Evolutionary conservation across 2,329 filamentous ascomycete genomes (phyloP).

Genomic region (Fonsecaea pedrosoi): DNA sequence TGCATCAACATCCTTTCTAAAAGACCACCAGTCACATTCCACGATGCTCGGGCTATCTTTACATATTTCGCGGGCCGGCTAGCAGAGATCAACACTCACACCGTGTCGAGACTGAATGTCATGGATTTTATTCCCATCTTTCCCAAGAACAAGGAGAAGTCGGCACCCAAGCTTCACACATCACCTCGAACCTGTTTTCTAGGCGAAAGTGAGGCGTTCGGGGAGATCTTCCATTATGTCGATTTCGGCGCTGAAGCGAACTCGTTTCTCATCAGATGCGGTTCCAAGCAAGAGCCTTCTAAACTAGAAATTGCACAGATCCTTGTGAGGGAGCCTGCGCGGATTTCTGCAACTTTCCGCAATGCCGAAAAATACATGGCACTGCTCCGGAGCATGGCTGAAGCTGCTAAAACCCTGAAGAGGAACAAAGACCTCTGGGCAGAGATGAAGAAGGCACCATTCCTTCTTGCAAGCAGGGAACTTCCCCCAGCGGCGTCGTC

Average conservation of each 20-base stretch:
- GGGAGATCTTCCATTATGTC: slow-evolving; percentile 94
- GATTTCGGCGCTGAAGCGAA: slow-evolving; percentile 91
- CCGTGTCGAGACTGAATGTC: slow-evolving; percentile 66
- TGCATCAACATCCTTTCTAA: slow-evolving; percentile 77
- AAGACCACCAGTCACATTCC: slow-evolving; percentile 71
- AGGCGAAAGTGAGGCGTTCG: slow-evolving; percentile 74
- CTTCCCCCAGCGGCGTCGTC: slow-evolving; percentile 51
- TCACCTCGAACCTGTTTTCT: slow-evolving; percentile 80
- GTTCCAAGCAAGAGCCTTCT: slow-evolving; percentile 89
- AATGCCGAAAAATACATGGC: slow-evolving; percentile 85
- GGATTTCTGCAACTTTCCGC: slow-evolving; percentile 79
- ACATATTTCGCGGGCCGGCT: slow-evolving; percentile 81
- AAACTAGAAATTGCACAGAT: slow-evolving; percentile 83
- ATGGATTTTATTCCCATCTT: slow-evolving; percentile 75
- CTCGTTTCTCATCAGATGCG: slow-evolving; percentile 83
- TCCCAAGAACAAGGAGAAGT: slow-evolving; percentile 47
- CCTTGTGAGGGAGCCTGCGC: slow-evolving; percentile 81
- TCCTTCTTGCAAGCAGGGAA: slow-evolving; percentile 84
- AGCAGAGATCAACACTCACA: slow-evolving; percentile 71
- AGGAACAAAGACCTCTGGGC: slow-evolving; percentile 79
- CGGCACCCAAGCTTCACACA: slow-evolving; percentile 59
- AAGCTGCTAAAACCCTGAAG: slow-evolving; percentile 72
- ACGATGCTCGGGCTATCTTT: slow-evolving; percentile 75
- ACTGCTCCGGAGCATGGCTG: slow-evolving; percentile 79
- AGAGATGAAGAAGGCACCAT: slow-evolving; percentile 75